A percentile compares a stretch with the other conserved stretches of the same genome.
Conservation (phyloP, 208 protist species). For the Leishmania tarentolae region DNA sequence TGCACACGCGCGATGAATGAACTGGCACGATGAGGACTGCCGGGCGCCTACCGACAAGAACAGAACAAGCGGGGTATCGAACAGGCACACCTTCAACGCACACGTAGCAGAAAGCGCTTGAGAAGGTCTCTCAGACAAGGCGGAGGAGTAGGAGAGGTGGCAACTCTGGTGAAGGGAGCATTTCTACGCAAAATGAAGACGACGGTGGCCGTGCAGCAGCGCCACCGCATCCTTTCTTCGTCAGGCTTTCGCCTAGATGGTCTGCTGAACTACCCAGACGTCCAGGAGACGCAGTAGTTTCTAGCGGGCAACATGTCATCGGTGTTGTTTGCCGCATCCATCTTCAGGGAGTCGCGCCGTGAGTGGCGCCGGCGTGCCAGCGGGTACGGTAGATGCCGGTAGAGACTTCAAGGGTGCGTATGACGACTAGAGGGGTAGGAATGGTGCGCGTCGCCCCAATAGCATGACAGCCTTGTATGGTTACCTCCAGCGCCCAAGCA, state of each 20-base stretch:
- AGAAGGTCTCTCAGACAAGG: too few relatives aligned
- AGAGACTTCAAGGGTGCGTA: neutral
- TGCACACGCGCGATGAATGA: conserved; percentile 8
- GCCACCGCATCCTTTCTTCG: conserved; percentile 2
- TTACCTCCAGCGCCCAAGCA: conserved; percentile 3
- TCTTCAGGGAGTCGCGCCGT: conserved; percentile 13
- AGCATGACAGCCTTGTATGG: conserved; percentile 18
- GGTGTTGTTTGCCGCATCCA: conserved; percentile 13
- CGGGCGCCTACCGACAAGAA: neutral
- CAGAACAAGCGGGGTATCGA: too few relatives aligned
- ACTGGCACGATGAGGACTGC: neutral
- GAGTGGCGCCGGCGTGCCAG: neutral
- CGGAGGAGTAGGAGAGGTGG: conserved; percentile 7
- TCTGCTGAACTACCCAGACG: conserved; percentile 14
- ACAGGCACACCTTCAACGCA: too few relatives aligned
- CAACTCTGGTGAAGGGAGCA: conserved; percentile 5
- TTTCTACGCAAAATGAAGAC: conserved; percentile 20
- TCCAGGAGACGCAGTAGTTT: conserved; percentile 25
- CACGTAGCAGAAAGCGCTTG: too few relatives aligned
- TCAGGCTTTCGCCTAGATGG: neutral
- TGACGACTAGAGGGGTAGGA: neutral
- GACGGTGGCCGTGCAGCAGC: conserved; percentile 19
- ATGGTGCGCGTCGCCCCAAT: neutral
- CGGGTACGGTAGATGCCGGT: neutral
- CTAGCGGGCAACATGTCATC: conserved; percentile 13